Conservation (phyloP, 768 basidiomycete species). For the Phlegmacium glaucopus region DNA sequence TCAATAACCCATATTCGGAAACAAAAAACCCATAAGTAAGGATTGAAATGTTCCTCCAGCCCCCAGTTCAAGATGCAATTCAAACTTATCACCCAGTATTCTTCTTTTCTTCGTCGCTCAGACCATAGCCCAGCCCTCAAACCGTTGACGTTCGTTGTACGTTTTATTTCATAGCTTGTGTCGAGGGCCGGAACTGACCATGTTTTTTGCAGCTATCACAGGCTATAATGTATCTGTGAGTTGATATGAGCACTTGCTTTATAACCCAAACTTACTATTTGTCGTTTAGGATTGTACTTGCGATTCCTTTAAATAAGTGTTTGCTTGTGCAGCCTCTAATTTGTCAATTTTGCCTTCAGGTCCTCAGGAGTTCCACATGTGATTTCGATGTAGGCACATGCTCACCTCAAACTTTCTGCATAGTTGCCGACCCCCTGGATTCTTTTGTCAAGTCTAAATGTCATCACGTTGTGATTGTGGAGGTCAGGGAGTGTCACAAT, state of each 20-base stretch:
- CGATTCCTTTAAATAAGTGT: neutral
- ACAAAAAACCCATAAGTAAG: neutral
- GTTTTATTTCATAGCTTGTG: neutral
- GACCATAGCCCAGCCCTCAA: constrained; percentile 12
- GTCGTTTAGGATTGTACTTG: too few species aligned
- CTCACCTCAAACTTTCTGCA: neutral
- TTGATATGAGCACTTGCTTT: too few species aligned
- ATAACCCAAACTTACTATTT: too few species aligned
- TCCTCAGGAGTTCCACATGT: neutral
- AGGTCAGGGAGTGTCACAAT: too few species aligned
- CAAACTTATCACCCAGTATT: constrained; percentile 11
- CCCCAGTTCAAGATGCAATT: constrained; percentile 13
- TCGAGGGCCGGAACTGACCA: neutral
- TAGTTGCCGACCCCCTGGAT: constrained; percentile 16
- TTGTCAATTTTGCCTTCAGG: neutral
- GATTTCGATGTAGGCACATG: too few species aligned
- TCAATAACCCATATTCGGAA: too few species aligned
- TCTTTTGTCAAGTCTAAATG: constrained; percentile 12
- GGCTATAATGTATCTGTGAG: too few species aligned
- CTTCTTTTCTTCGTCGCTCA: constrained; percentile 13
- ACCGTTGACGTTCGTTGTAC: constrained; percentile 12
- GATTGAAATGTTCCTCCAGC: neutral
- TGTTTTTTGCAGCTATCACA: too few species aligned
- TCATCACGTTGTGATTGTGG: too few species aligned
- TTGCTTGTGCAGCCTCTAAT: neutral